Evolutionary conservation across 495 filamentous ascomycete species (phyloP), one percentile per base, ranked within the genome.

Genomic region (Penicillium alfredii): DNA sequence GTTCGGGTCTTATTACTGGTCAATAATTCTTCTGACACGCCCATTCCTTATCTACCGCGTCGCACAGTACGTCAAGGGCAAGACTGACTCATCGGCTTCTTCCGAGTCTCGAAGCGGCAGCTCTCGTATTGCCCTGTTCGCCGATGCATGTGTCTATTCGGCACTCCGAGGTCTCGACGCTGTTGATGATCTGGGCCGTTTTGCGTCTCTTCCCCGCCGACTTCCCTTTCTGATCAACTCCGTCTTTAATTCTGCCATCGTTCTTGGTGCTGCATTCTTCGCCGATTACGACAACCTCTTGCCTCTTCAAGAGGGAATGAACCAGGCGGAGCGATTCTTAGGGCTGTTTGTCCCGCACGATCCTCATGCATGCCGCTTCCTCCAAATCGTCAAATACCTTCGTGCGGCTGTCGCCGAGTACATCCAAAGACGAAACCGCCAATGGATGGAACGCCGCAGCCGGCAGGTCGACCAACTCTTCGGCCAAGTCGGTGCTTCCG

Each of bases 191-290:
- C 77, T 80, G 5, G 59, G 73, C 20, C 71, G 75, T 36, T 73
- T 67, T 10, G 51, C 66, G 8, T 79, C 82, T 39, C 64, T 86
- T n/a, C 77, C 82, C 0, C 73, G 68, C 27, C 66, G 82, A 16
- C 75, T 85, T 30, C 81, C 82, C 1, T 82, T 84, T 36, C 57
- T 84, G 44, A 78, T 84, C 40, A 83, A 86, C 49, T 83, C 81
- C 28, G 74, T 84, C 33, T 86, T 88, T 53, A 74, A 82, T 21
- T 80, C 81, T 2, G 79, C 80, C 3, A 65, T 86, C 3, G 71
- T 86, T 7, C 64, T 86, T 3, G 67, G 81, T 18, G 73, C 80
- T 34, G 83, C 82, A 35, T 80, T 83, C 47, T 86, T 86, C 45
- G 75, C 79, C 3, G 70, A 67, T 15, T 69, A 84, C 15, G 81